A percentile compares a stretch with the other conserved stretches of the same genome.
Conservation (phyloP, 495 filamentous ascomycete genomes). For the Penicillium salamii region DNA sequence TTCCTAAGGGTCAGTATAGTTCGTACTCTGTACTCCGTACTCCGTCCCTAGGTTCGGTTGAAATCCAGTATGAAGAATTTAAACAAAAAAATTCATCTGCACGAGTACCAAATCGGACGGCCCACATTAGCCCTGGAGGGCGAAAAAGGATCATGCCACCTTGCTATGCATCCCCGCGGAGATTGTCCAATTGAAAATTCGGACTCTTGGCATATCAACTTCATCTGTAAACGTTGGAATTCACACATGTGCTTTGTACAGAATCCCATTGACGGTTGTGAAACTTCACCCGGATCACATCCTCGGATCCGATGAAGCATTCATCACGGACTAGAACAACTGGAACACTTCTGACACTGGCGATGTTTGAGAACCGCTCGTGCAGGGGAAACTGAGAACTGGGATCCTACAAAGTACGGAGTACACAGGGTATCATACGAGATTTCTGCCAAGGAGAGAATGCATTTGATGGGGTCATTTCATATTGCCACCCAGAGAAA, state of each 20-base stretch:
- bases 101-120: not conserved
- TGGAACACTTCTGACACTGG: too few species aligned
- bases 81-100: too few species aligned
- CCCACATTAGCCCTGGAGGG: not conserved
- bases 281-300: not conserved
- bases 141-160: not conserved
- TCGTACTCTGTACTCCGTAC: too few species aligned
- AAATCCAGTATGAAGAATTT: too few species aligned
- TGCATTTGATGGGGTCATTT: not conserved
- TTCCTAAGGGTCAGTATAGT: too few species aligned
- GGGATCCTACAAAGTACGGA: too few species aligned
- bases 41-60: too few species aligned
- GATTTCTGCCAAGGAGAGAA: not conserved
- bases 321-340: not conserved
- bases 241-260: not conserved
- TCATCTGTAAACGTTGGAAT: not conserved
- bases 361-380: too few species aligned
- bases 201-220: not conserved
- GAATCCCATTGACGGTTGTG: not conserved
- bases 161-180: not conserved
- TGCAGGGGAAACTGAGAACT: too few species aligned
- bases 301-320: not conserved
- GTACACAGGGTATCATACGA: too few species aligned
- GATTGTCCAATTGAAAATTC: not conserved
- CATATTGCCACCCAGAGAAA: constrained; percentile 12